These are phyloP conservation scores for Crithidia bombi DNA, from an alignment of 208 protist species.

Conservation along the genomic window DNA sequence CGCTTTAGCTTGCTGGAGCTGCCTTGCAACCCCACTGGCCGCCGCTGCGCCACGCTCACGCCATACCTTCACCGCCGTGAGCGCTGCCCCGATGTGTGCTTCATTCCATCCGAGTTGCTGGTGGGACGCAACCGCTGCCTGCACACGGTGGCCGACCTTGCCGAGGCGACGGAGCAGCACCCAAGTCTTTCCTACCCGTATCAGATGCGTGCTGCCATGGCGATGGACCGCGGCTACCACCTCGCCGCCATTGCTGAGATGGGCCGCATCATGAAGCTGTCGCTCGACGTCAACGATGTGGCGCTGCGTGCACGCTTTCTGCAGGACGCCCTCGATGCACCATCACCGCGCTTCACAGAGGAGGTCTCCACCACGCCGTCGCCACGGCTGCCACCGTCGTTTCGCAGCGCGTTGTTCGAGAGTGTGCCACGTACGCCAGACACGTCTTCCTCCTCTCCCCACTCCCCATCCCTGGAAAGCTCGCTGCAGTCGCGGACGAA, in stretches of 20 bases:
- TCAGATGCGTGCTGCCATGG: conserved; percentile 47
- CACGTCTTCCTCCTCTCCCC: neutral
- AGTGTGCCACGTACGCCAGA: neutral
- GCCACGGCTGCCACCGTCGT: neutral
- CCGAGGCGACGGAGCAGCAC: conserved; percentile 35
- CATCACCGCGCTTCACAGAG: neutral
- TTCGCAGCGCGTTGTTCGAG: neutral
- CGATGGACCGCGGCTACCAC: conserved; percentile 51
- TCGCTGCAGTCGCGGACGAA: neutral
- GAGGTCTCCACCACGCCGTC: neutral
- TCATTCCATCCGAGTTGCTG: conserved; percentile 36
- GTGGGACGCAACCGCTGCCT: conserved; percentile 39
- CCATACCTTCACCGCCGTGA: conserved; percentile 34
- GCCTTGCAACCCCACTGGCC: neutral
- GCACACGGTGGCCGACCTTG: conserved; percentile 26
- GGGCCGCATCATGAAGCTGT: conserved; percentile 32
- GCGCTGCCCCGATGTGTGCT: conserved; percentile 34
- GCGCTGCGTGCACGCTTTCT: conserved; percentile 44
- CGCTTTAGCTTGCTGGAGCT: conserved; percentile 25
- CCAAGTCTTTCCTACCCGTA: conserved; percentile 45
- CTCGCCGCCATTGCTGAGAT: conserved; percentile 44
- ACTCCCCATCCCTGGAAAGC: conserved; percentile 7
- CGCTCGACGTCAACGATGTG: conserved; percentile 39
- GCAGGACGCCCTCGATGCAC: conserved; percentile 29
- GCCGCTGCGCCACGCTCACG: neutral